Conservation (phyloP, 345 rosid species). For the Kernera saxatilis region DNA sequence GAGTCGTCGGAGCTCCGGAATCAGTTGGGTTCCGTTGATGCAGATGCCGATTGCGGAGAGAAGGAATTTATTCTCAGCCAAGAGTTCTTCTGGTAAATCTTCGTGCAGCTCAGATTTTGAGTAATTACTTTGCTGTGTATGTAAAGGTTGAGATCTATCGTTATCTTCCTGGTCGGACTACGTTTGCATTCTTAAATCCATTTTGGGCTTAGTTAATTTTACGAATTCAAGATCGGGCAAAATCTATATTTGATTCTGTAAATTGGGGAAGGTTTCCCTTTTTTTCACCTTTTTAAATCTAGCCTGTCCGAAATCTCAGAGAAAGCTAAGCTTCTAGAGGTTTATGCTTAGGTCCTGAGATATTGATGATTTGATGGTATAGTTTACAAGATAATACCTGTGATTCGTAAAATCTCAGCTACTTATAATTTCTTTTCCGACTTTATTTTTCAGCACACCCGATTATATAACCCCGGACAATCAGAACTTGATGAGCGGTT, state of each 20-base stretch:
- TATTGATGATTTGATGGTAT: background rate
- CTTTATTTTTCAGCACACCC: conserved; percentile 72
- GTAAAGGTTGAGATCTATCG: background rate
- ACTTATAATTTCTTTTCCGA: background rate
- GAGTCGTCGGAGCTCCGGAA: conserved; percentile 33
- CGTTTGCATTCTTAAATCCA: background rate
- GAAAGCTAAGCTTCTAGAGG: background rate
- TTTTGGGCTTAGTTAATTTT: background rate
- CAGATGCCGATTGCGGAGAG: conserved; percentile 40
- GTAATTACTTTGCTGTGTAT: background rate
- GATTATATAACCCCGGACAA: conserved; percentile 93
- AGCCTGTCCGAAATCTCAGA: background rate
- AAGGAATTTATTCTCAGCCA: conserved; percentile 84
- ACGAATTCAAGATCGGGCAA: background rate
- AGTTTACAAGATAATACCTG: background rate
- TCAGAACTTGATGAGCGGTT: conserved; percentile 47
- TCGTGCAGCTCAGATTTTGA: background rate
- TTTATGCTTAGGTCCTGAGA: background rate
- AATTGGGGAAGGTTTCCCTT: background rate
- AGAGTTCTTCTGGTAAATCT: conserved; percentile 84
- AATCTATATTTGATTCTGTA: background rate
- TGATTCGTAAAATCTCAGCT: background rate
- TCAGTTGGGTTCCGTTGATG: conserved; percentile 26
- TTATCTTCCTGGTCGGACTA: background rate
- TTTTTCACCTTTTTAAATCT: background rate